Evolutionary conservation across 2,329 filamentous ascomycete genomes (phyloP), one percentile per base, ranked within the genome.

Genomic region (Aspergillus proliferans): DNA sequence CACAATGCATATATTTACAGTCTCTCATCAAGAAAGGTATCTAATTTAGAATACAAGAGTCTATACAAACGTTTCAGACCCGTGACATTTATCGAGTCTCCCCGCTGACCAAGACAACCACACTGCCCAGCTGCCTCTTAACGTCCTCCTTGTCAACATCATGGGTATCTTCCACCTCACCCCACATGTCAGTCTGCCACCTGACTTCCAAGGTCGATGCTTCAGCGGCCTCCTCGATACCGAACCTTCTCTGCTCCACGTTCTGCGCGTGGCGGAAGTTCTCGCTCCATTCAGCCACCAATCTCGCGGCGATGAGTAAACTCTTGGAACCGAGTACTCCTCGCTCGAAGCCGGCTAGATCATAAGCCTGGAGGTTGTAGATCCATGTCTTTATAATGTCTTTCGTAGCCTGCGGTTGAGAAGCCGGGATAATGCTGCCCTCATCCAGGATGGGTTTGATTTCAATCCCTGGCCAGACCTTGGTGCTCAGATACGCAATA

Each of bases 151-250:
- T 87, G 61, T 95, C 87, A 1, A 98, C 93, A 75, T 98, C 93
- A 71, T 98, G 93, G 24, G 91, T 95, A 70, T 98, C 91, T 68
- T 98, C 93, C 1, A 98, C 93, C 75, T 95, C 91, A 7, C 93
- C 93, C 92, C 93, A 97, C 70, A 87, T 84, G 24, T 80, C 75
- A 1, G 85, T 94, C 78, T 98, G 93, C 85, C 89, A 96, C 55
- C 82, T 78, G 14, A 95, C 88, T 74, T 98, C 93, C 39, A 94
- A 68, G 60, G 81, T 95, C 5, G 86, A 84, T 12, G 86, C 85
- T 60, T 79, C 76, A 0, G 88, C 84, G 1, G 91, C 92, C 65
- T 95, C 84, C 61, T 95, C 87, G 10, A 94, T 84, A 0, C 88
- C 87, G 64, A 94, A 96, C 30, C 64, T 70, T 53, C 56, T 64